These are phyloP conservation scores for Penicillium parvum DNA, from an alignment of 495 filamentous ascomycete genomes.

Conservation along the genomic window DNA sequence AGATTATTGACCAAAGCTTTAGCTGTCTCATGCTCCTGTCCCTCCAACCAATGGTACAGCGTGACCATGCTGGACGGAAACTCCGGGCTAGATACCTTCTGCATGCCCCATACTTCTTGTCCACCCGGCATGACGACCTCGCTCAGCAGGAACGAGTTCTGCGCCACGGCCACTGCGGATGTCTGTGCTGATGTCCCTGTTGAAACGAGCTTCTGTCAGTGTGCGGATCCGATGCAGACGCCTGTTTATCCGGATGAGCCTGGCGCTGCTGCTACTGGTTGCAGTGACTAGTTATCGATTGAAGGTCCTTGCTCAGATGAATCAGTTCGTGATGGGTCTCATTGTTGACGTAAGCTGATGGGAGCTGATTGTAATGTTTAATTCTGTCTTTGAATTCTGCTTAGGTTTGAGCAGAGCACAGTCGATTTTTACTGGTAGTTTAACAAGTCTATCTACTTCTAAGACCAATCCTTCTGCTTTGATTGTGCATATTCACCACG, in stretches of 20 bases:
- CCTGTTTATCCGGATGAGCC: slow-evolving; percentile 18
- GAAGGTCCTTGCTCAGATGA: no score
- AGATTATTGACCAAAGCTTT: neutral
- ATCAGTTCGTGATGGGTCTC: no score
- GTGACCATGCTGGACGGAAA: slow-evolving; percentile 7
- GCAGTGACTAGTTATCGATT: slow-evolving; percentile 8
- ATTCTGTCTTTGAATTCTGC: no score
- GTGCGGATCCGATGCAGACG: slow-evolving; percentile 8
- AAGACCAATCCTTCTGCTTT: no score
- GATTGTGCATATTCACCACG: no score
- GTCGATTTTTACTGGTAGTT: no score
- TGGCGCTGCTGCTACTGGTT: slow-evolving; percentile 17
- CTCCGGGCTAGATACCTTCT: slow-evolving; percentile 18
- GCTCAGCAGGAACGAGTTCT: slow-evolving; percentile 10
- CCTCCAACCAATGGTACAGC: slow-evolving; percentile 23
- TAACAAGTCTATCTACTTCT: no score
- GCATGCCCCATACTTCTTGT: slow-evolving; percentile 23
- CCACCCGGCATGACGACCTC: slow-evolving; percentile 21
- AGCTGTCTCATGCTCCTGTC: slow-evolving; percentile 24
- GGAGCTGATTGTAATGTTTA: no score
- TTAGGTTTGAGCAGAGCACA: no score
- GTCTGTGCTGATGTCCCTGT: slow-evolving; percentile 6
- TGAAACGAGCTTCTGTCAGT: slow-evolving; percentile 12
- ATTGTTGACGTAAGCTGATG: no score
- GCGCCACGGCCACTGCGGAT: slow-evolving; percentile 13